Conservation (phyloP, 2,329 filamentous ascomycete genomes). For the Phialophora tarda region DNA sequence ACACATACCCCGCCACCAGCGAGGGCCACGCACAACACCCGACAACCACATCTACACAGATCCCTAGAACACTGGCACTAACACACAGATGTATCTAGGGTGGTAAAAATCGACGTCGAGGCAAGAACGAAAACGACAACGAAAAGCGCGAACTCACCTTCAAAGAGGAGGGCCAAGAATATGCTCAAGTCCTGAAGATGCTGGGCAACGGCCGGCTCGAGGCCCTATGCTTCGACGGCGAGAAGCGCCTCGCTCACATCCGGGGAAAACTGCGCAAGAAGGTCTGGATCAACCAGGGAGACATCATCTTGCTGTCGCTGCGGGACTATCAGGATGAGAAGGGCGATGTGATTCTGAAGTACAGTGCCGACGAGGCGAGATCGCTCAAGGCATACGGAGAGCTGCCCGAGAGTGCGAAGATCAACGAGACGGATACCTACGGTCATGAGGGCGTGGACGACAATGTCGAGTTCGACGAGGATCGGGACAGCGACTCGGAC, state of each 20-base stretch:
- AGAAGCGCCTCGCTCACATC: conserved; percentile 81
- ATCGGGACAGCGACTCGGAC: conserved; percentile 67
- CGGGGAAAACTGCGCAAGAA: conserved; percentile 99
- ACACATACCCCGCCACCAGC: conserved; percentile 33
- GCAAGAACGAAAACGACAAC: conserved; percentile 99
- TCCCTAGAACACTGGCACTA: background rate
- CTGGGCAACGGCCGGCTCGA: conserved; percentile 92
- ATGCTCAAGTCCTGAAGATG: conserved; percentile 92
- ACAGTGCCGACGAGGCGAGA: conserved; percentile 93
- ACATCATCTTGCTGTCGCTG: conserved; percentile 86
- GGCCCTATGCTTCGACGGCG: conserved; percentile 93
- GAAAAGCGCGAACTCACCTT: conserved; percentile 98
- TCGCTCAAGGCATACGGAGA: conserved; percentile 97
- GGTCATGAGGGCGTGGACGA: conserved; percentile 91
- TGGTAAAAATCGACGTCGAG: conserved; percentile 97
- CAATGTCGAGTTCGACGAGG: conserved; percentile 99
- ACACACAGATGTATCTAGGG: conserved; percentile 63
- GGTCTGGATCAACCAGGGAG: conserved; percentile 99
- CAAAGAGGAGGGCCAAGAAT: conserved; percentile 97
- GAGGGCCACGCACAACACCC: background rate
- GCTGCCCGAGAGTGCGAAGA: conserved; percentile 96
- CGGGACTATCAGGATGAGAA: conserved; percentile 95
- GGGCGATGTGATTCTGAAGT: conserved; percentile 92
- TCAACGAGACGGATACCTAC: conserved; percentile 98
- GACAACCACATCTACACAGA: background rate